A percentile compares a stretch with the other conserved stretches of the same genome.
Conservation (phyloP, 768 basidiomycete species). For the Multifurca ochricompacta region DNA sequence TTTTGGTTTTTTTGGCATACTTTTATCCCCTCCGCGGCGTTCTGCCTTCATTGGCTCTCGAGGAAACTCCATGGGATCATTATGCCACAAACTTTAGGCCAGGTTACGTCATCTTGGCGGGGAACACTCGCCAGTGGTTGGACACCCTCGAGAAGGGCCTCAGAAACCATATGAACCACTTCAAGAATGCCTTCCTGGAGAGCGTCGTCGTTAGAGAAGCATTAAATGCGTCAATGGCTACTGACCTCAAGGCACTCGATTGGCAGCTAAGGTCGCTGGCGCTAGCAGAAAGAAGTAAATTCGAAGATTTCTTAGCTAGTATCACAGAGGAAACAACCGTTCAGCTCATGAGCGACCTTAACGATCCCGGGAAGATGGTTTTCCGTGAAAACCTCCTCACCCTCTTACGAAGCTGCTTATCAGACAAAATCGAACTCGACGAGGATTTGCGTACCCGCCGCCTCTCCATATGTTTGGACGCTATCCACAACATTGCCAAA, state of each 20-base stretch:
- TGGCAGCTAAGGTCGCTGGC: conserved; percentile 3
- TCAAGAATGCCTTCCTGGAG: too few relatives aligned
- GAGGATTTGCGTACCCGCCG: conserved; percentile 1
- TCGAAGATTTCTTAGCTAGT: neutral
- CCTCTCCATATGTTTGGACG: conserved; percentile 5
- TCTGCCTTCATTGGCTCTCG: neutral
- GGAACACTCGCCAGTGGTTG: neutral
- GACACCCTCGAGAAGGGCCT: too few relatives aligned
- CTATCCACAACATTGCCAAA: conserved; percentile 1
- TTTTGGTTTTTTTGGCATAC: conserved; percentile 1
- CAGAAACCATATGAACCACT: too few relatives aligned
- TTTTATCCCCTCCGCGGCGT: neutral
- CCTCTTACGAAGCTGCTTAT: conserved; percentile 5
- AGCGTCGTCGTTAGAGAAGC: too few relatives aligned
- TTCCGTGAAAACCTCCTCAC: conserved; percentile 6
- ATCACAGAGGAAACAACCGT: neutral
- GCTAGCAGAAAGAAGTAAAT: too few relatives aligned
- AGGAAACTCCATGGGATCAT: conserved; percentile 1
- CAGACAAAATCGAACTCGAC: neutral
- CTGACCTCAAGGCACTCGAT: too few relatives aligned
- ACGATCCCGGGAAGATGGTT: neutral
- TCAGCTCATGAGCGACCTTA: neutral
- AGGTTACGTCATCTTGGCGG: neutral
- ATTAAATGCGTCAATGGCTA: too few relatives aligned
- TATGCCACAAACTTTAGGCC: conserved; percentile 1